Evolutionary conservation across 495 filamentous ascomycete species (phyloP).

Genomic region (Barbatosphaeria neglecta): DNA sequence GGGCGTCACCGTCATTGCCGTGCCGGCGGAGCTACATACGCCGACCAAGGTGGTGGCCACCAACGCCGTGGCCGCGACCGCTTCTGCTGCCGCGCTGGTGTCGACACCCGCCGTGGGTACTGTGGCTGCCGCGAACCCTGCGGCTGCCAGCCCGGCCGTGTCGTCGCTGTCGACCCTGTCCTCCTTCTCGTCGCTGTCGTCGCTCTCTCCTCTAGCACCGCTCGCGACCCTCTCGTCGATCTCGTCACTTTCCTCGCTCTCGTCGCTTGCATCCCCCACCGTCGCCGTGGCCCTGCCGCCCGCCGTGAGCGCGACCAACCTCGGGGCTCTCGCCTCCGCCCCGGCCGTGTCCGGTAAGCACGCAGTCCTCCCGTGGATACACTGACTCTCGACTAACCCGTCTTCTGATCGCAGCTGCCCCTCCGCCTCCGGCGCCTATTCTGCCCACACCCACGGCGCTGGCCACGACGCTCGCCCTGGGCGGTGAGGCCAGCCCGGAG

Average conservation of each 20-base stretch:
- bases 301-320: neutral
- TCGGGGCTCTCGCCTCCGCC: neutral
- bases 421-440: neutral
- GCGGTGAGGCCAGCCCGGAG: constrained; percentile 4
- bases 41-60: constrained; percentile 7
- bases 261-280: neutral
- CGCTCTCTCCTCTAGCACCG: neutral
- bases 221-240: neutral
- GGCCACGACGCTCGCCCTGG: constrained; percentile 5
- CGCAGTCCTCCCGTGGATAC: neutral
- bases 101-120: neutral
- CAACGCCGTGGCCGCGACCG: neutral
- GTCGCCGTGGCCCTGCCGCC: neutral
- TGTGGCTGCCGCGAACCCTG: neutral
- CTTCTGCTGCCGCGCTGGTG: neutral
- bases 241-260: neutral
- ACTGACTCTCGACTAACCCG: too few relatives aligned
- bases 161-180: neutral
- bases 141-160: neutral
- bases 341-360: neutral
- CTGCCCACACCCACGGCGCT: neutral
- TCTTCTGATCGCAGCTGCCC: neutral
- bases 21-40: constrained; percentile 10
- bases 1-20: constrained; percentile 13
- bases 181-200: neutral